These are phyloP conservation scores for Zarea fungicola DNA, from an alignment of 2,329 filamentous ascomycete genomes.

Conservation along the genomic window DNA sequence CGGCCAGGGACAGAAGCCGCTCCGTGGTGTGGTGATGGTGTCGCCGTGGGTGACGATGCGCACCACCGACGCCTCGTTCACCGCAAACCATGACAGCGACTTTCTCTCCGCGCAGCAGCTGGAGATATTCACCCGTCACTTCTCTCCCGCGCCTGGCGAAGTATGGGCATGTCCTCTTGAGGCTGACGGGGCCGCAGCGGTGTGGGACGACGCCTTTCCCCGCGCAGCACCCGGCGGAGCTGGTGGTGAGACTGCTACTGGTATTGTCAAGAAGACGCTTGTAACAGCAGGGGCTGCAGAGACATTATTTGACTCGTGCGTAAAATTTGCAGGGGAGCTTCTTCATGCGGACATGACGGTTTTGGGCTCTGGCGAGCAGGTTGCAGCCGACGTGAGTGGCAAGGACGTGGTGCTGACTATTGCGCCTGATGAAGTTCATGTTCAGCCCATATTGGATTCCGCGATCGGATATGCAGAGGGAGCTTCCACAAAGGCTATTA, in stretches of 20 bases:
- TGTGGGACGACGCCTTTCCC: background rate
- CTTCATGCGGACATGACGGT: conserved; percentile 1
- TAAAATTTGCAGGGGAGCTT: background rate
- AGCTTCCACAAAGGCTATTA: background rate
- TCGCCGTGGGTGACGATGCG: background rate
- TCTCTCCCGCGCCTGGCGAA: background rate
- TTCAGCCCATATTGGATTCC: conserved; percentile 1
- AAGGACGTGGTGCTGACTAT: background rate
- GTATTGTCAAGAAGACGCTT: background rate
- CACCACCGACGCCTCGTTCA: background rate
- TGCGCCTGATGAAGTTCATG: background rate
- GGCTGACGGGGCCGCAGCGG: background rate
- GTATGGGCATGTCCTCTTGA: conserved; percentile 2
- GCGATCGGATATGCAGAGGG: background rate
- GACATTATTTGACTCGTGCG: conserved; percentile 5
- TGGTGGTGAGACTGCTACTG: background rate
- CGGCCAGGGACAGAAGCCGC: background rate
- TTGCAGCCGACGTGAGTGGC: background rate
- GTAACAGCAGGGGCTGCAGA: background rate
- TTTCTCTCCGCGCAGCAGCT: conserved; percentile 1
- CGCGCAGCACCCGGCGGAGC: background rate
- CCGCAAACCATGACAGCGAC: background rate
- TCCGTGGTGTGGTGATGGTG: background rate
- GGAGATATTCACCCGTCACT: background rate
- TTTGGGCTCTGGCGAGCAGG: conserved; percentile 1